A percentile compares a stretch with the other conserved stretches of the same genome.
Evolutionary conservation across 805 yeast genomes (phyloP).

Genomic region (Saccharomycopsis sp.): DNA sequence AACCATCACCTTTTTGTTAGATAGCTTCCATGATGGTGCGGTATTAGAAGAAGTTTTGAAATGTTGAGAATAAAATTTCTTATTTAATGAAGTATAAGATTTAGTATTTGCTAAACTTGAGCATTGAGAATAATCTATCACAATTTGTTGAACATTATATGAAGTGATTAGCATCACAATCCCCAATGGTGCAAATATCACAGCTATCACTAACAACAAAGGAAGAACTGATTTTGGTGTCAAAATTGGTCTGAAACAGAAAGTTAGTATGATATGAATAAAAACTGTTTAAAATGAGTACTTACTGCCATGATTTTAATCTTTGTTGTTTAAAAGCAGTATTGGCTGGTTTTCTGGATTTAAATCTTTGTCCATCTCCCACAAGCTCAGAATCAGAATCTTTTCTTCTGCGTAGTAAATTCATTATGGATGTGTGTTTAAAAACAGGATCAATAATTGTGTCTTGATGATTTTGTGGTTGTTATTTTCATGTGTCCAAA

Average conservation of each 20-base stretch:
- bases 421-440: no score
- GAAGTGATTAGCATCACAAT: slow-evolving; percentile 70
- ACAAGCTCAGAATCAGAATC: slow-evolving; percentile 4
- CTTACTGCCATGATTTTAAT: slow-evolving; percentile 46
- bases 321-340: slow-evolving; percentile 75
- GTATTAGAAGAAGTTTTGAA: slow-evolving; percentile 33
- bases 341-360: slow-evolving; percentile 24
- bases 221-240: slow-evolving; percentile 91
- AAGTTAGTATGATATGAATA: neutral
- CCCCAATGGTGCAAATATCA: slow-evolving; percentile 86
- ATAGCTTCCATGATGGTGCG: slow-evolving; percentile 47
- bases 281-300: neutral
- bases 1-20: slow-evolving; percentile 28
- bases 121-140: slow-evolving; percentile 71
- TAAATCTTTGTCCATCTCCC: slow-evolving; percentile 6
- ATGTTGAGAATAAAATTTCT: slow-evolving; percentile 46
- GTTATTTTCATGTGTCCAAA: no score
- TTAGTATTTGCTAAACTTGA: slow-evolving; percentile 34
- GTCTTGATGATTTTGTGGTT: no score
- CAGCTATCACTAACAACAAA: slow-evolving; percentile 58
- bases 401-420: slow-evolving; percentile 10
- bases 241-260: slow-evolving; percentile 52
- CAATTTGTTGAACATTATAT: slow-evolving; percentile 61
- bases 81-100: slow-evolving; percentile 42
- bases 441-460: no score